A percentile compares a stretch with the other conserved stretches of the same genome.
Conservation (phyloP, 2,329 filamentous ascomycete species). For the Penicillium brevicompactum region DNA sequence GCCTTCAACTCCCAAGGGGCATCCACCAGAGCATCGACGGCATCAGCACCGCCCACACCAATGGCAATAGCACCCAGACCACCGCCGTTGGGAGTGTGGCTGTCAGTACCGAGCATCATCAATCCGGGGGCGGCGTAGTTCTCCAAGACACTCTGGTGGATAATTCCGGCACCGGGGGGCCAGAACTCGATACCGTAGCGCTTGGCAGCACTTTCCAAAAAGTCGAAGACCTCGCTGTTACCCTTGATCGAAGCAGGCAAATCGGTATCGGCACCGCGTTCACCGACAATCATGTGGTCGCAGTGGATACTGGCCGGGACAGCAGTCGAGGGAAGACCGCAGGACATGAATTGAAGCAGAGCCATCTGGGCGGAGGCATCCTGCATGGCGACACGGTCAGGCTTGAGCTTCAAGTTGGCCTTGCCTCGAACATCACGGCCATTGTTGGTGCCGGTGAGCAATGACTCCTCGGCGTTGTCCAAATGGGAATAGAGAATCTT, state of each 20-base stretch:
- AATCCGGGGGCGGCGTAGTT: conserved; percentile 96
- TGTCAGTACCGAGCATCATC: conserved; percentile 99
- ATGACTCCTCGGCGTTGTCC: conserved; percentile 83
- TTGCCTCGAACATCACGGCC: conserved; percentile 80
- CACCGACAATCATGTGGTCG: conserved; percentile 97
- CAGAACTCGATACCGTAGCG: conserved; percentile 95
- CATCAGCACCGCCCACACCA: conserved; percentile 94
- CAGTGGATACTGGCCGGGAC: conserved; percentile 98
- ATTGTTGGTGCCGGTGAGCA: conserved; percentile 80
- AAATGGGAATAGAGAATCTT: conserved; percentile 98
- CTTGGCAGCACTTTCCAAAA: conserved; percentile 87
- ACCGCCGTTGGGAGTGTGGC: conserved; percentile 92
- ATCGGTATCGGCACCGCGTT: conserved; percentile 85
- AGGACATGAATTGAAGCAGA: conserved; percentile 97
- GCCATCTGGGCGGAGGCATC: conserved; percentile 99
- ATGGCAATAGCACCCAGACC: conserved; percentile 96
- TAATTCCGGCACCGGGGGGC: conserved; percentile 91
- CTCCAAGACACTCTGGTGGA: conserved; percentile 96
- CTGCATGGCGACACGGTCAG: conserved; percentile 97
- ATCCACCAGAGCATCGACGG: conserved; percentile 93
- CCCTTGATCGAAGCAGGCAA: conserved; percentile 80
- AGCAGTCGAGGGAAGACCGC: conserved; percentile 82
- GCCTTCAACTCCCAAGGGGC: conserved; percentile 98
- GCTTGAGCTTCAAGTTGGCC: conserved; percentile 94
- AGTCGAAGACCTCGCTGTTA: conserved; percentile 97